Evolutionary conservation across 495 filamentous ascomycete genomes (phyloP).

Genomic region (Eremomyces bilateralis): DNA sequence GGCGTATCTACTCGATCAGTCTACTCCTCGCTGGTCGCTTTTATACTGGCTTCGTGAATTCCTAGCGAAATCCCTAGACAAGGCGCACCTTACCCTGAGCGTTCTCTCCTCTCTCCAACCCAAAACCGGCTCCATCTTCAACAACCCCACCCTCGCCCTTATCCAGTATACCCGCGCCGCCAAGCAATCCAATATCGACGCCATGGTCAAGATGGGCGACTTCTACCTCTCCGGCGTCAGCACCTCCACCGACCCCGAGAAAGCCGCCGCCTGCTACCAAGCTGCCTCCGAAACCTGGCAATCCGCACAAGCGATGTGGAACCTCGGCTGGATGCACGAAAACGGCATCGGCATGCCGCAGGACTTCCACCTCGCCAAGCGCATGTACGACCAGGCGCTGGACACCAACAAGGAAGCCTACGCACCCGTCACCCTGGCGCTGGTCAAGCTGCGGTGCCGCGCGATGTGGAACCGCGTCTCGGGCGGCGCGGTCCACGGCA

Average conservation of each 20-base stretch:
- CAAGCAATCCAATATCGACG: conserved; percentile 83
- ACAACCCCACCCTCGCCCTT: conserved; percentile 56
- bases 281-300: conserved; percentile 76
- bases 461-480: conserved; percentile 90
- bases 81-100: conserved; percentile 1
- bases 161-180: conserved; percentile 95
- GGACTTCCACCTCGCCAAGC: conserved; percentile 92
- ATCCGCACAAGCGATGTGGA: conserved; percentile 89
- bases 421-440: conserved; percentile 71
- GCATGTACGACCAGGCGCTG: conserved; percentile 81
- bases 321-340: conserved; percentile 98
- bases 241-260: conserved; percentile 40
- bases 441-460: conserved; percentile 64
- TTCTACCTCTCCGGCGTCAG: conserved; percentile 77
- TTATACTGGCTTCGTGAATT: too few species aligned
- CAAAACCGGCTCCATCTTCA: conserved; percentile 26
- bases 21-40: conserved; percentile 29
- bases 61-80: conserved; percentile 3
- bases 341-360: conserved; percentile 85
- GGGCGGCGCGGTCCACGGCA: conserved; percentile 69
- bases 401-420: conserved; percentile 87
- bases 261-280: conserved; percentile 81
- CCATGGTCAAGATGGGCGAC: conserved; percentile 93
- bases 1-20: conserved; percentile 72
- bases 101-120: background rate